Percentiles rank a stretch among this genome's conserved stretches.
These are phyloP conservation scores for Colletotrichum sp. DNA, from an alignment of 2,329 filamentous ascomycete species.

Conservation along the genomic window DNA sequence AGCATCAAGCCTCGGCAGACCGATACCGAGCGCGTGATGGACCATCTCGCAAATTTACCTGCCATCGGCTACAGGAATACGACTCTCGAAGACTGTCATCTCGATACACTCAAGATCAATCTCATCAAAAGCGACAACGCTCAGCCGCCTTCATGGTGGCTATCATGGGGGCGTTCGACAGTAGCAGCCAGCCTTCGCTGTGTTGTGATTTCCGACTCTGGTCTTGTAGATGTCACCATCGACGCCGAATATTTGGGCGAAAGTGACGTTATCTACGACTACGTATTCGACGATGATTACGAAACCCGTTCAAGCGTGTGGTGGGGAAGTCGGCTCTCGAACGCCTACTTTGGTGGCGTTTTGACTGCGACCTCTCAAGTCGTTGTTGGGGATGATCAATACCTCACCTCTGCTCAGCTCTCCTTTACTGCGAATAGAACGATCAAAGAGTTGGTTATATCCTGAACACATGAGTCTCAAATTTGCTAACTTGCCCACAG, in stretches of 20 bases:
- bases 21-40: background rate
- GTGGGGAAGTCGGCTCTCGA: background rate
- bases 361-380: background rate
- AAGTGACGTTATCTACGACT: background rate
- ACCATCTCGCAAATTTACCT: background rate
- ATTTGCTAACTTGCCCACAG: background rate
- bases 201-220: background rate
- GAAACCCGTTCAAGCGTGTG: background rate
- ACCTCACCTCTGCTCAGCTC: background rate
- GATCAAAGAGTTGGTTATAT: background rate
- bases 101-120: background rate
- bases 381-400: background rate
- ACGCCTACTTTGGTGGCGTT: background rate
- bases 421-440: background rate
- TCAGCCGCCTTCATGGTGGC: background rate
- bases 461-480: too few relatives aligned
- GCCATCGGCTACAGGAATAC: background rate
- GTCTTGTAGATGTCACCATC: background rate
- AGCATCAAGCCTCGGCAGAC: background rate
- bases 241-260: background rate
- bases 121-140: background rate
- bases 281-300: background rate
- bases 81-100: background rate
- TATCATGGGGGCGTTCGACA: background rate
- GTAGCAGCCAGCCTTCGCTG: background rate